Evolutionary conservation across 2,329 filamentous ascomycete genomes (phyloP), one percentile per base, ranked within the genome.

Genomic region (Fusarium sp.): DNA sequence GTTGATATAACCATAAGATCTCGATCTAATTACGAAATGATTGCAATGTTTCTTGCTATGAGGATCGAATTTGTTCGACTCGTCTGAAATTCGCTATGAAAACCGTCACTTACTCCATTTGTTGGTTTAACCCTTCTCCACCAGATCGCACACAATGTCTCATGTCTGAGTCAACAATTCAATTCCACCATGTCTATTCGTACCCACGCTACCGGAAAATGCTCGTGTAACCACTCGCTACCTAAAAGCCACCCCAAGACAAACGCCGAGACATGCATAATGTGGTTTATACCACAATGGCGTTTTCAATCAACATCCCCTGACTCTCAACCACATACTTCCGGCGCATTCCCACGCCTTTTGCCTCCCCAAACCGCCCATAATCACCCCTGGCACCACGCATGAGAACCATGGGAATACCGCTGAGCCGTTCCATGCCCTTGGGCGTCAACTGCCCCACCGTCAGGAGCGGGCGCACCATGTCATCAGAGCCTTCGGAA

Each of bases 391-490:
- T 87, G 0, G 92, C 92, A 0, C 94, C 95, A 0, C 90, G 90
- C 22, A 97, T 89, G 89, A 98, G 94, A 43, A 97, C 88, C 89
- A 98, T 91, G 14, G 94, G 90, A 40, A 98, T 92, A 3, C 92
- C 92, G 77, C 95, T 88, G 47, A 91, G 89, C 12, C 95, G 86
- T 63, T 88, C 87, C 61, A 95, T 85, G 0, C 95, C 95, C 4
- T 87, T 88, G 0, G 92, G 90, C 3, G 93, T 95, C 58, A 86
- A 83, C 84, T 98, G 96, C 60, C 86, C 84, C 73, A 92, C 88
- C 61, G 97, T 94, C 5, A 99, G 86, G 57, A 97, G 83, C 2
- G 97, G 97, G 38, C 88, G 82, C 72, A 87, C 83, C 64, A 84
- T 73, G 9, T 79, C 80, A 40, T 70, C 72, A 15, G 32, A 43